These are phyloP conservation scores for Wickerhamiella infanticola DNA, from an alignment of 1,139 yeast species.

Conservation along the genomic window DNA sequence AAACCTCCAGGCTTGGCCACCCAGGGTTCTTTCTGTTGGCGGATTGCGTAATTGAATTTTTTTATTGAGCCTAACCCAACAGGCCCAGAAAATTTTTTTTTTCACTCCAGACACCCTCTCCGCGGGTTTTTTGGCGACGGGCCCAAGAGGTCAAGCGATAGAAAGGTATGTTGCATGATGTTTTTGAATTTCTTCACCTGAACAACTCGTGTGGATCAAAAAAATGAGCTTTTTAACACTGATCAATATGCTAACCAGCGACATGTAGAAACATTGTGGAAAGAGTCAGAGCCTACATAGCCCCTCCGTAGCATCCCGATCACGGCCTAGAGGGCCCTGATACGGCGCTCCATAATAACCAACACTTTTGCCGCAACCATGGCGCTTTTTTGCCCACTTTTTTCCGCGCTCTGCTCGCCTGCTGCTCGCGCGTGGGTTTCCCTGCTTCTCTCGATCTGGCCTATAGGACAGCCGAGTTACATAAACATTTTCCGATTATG, in stretches of 20 bases:
- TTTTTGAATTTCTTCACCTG: constrained; percentile 26
- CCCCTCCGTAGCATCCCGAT: too few relatives aligned
- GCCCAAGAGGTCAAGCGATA: too few relatives aligned
- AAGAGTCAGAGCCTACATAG: too few relatives aligned
- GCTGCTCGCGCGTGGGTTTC: not conserved
- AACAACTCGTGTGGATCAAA: constrained; percentile 21
- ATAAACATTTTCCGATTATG: not conserved
- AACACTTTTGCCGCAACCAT: too few relatives aligned
- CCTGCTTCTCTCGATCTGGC: not conserved
- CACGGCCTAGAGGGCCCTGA: too few relatives aligned
- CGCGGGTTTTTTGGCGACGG: too few relatives aligned
- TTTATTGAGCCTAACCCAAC: too few relatives aligned
- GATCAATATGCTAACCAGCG: constrained; percentile 18
- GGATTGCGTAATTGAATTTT: not conserved
- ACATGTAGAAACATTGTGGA: not conserved
- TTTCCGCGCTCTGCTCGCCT: too few relatives aligned
- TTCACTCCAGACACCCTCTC: too few relatives aligned
- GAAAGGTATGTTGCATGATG: constrained; percentile 16
- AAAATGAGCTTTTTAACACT: constrained; percentile 28
- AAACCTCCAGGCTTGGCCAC: not conserved
- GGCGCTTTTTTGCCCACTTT: too few relatives aligned
- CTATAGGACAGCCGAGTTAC: not conserved
- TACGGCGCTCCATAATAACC: too few relatives aligned
- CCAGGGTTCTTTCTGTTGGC: not conserved
- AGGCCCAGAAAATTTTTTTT: too few relatives aligned